Base-by-base conservation (phyloP, 805 yeast genomes). In the Teunomyces stri region DNA sequence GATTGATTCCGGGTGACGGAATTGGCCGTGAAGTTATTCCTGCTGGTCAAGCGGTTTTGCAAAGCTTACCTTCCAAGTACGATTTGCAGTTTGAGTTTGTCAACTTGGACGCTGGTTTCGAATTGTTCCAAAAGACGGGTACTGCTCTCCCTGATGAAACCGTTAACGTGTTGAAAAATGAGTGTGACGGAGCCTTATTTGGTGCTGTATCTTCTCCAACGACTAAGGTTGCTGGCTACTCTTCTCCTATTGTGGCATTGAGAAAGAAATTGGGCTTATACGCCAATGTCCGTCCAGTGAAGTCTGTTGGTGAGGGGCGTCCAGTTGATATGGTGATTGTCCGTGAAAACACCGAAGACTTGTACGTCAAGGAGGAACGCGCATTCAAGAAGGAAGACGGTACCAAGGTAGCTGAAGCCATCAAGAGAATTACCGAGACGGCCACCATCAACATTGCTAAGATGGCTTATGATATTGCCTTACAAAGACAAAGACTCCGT, bases 201-300 rank as follows among this genome's bases (percentile, higher is more conserved):
- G 99, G 99, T 58, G 96, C 99, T 48, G 99, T 94, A 46, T 89
- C 90, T 42, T 90, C 97, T 15, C 99, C 99, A 56, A 78, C 96
- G 39, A 82, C 85, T 59, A 90, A 90, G 72, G 98, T 94, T 40
- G 94, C 80, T 41, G 99, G 99, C 45, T 94, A 94, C 75, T 91
- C 97, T 15, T 92, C 98, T 27, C 99, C 99, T 58, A 92, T 94
- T 68, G 99, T 94, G 46, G 98, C 98, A n/a, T 78, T 94, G 63
- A 86, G 99, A 76, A 94, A 92, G 81, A 88, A 87, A 70, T 64
- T 94, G 70, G 97, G 96, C 6, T 76, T 94, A 45, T 94, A 87
- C 67, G 99, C 99, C 59, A 94, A 94, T 60, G 97, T 94, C 44
- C 87, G 99, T 68, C 99, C 99, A 3, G 98, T 94, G 57, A 94